A percentile compares a stretch with the other conserved stretches of the same genome.
Conservation (phyloP, 176 grass and related monocot genomes). For the Juncus inflexus region DNA sequence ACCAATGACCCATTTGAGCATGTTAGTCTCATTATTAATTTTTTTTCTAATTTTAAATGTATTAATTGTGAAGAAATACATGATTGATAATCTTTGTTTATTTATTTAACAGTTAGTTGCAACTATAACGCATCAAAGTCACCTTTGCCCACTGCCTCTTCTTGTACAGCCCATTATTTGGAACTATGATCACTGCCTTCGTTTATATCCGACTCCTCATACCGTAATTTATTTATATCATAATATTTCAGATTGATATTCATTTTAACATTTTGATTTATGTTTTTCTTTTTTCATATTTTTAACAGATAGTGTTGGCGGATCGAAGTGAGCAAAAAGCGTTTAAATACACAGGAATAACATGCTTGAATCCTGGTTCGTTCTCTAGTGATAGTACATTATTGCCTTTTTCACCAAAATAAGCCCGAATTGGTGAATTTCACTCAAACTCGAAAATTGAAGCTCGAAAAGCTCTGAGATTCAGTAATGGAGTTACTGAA, state of each 20-base stretch:
- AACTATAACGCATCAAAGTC: slow-evolving; percentile 94
- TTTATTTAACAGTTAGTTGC: slow-evolving; percentile 71
- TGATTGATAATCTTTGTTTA: not conserved
- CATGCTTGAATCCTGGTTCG: slow-evolving; percentile 95
- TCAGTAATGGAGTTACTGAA: no score
- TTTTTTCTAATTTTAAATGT: no score
- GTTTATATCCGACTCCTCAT: slow-evolving; percentile 88
- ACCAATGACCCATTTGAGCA: slow-evolving; percentile 92
- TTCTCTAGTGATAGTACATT: slow-evolving; percentile 83
- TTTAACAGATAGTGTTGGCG: slow-evolving; percentile 72
- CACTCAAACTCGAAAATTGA: no score
- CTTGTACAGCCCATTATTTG: slow-evolving; percentile 95
- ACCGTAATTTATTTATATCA: slow-evolving; percentile 39
- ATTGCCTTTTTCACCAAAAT: no score
- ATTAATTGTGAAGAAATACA: not conserved
- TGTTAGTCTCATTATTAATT: slow-evolving; percentile 29
- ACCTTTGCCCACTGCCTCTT: slow-evolving; percentile 94
- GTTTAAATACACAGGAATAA: slow-evolving; percentile 95
- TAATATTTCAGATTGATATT: slow-evolving; percentile 21
- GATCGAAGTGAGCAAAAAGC: slow-evolving; percentile 95
- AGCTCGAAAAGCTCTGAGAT: no score
- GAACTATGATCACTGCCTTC: slow-evolving; percentile 96
- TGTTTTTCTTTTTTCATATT: slow-evolving; percentile 19
- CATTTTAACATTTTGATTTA: slow-evolving; percentile 16
- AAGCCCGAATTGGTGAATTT: no score